Conservation (phyloP, 208 protist species). For the Naegleria gruberi region DNA sequence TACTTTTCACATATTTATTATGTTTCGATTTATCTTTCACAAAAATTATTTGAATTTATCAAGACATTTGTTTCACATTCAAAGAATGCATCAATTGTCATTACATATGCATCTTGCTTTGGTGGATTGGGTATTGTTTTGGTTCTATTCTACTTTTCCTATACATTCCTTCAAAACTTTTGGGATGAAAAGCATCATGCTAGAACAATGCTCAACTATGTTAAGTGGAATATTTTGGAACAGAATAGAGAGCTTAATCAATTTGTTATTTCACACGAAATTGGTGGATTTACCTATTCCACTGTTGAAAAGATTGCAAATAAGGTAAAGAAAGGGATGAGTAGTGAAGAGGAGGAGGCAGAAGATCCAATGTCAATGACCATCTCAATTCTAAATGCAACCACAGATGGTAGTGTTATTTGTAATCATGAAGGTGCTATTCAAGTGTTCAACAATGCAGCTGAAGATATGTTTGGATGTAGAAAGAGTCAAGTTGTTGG, state of each 20-base stretch:
- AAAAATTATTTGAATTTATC: not conserved
- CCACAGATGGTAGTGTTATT: not conserved
- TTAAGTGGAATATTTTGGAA: not conserved
- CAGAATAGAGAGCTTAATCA: not conserved
- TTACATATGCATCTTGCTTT: not conserved
- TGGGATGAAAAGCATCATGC: not conserved
- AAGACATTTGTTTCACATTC: not conserved
- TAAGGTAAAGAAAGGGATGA: not conserved
- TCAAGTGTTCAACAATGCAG: not conserved
- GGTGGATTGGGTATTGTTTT: not conserved
- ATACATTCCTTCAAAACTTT: not conserved
- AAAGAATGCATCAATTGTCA: not conserved
- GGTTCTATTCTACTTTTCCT: not conserved
- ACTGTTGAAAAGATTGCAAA: not conserved
- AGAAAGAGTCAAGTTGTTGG: not conserved
- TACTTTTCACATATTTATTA: not conserved
- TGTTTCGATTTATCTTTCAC: not conserved
- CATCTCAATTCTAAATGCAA: not conserved
- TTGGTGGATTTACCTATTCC: not conserved
- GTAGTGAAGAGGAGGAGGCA: not conserved
- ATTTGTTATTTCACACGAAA: not conserved
- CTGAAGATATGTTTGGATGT: not conserved
- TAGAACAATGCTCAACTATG: not conserved
- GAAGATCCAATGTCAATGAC: not conserved
- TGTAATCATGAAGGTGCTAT: not conserved